phyloP scores from a whole-genome alignment of 2,329 filamentous ascomycete genomes.

The Aspergillus tamarii region DNA sequence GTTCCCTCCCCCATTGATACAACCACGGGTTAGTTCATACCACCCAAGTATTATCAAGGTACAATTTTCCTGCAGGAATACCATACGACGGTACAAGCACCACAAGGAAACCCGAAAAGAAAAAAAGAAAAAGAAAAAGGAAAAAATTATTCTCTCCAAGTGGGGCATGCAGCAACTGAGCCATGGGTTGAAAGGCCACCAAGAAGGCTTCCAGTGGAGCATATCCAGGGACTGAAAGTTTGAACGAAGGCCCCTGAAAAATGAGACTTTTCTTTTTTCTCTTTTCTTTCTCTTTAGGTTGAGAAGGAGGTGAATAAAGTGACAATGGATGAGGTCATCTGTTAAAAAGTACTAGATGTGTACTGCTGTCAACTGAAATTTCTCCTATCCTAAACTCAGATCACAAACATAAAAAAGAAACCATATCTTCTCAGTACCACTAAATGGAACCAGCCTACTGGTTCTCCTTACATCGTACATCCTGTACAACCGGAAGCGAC shows the following conservation, averaged over 20 bases:
- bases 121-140: background rate
- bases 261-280: background rate
- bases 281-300: background rate
- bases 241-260: slow-evolving; percentile 5
- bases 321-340: background rate
- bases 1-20: background rate
- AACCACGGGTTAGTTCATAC: background rate
- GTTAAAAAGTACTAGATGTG: background rate
- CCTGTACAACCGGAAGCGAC: background rate
- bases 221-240: slow-evolving; percentile 14
- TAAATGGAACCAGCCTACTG: slow-evolving; percentile 6
- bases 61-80: slow-evolving; percentile 1
- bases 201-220: slow-evolving; percentile 4
- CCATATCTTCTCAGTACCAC: background rate
- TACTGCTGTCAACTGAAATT: background rate
- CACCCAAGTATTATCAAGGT: background rate
- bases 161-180: slow-evolving; percentile 1
- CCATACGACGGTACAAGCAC: background rate
- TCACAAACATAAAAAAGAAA: background rate
- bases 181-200: slow-evolving; percentile 8
- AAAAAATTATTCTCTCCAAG: background rate
- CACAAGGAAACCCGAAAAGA: background rate
- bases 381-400: background rate
- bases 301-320: background rate
- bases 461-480: slow-evolving; percentile 9